Percentiles rank a stretch among this genome's conserved stretches.
These are phyloP conservation scores for Boletus huronensis DNA, from an alignment of 768 basidiomycete species.

Conservation along the genomic window DNA sequence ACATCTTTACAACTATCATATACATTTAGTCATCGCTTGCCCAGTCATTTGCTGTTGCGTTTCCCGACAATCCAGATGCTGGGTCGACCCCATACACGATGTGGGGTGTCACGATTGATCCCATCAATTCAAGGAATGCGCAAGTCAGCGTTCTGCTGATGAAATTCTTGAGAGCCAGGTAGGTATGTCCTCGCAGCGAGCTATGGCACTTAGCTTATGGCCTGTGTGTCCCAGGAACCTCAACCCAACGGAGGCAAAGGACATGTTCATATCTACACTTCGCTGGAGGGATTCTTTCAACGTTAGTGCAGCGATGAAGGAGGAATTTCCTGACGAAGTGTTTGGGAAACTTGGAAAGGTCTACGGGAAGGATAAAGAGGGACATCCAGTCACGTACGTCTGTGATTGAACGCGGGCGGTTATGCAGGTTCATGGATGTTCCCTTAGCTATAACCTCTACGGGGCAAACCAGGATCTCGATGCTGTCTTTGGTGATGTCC, in stretches of 20 bases:
- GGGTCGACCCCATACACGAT: constrained; percentile 49
- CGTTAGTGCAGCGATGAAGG: constrained; percentile 55
- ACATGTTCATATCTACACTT: constrained; percentile 68
- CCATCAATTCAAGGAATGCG: constrained; percentile 51
- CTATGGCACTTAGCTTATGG: neutral
- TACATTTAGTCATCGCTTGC: constrained; percentile 40
- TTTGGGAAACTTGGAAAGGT: constrained; percentile 64
- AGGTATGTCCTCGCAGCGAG: constrained; percentile 1
- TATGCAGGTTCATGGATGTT: neutral
- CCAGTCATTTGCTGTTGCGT: constrained; percentile 55
- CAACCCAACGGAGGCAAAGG: constrained; percentile 48
- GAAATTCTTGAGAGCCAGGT: constrained; percentile 81
- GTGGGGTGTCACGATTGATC: constrained; percentile 73
- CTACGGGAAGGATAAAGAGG: constrained; percentile 67
- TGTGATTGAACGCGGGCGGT: neutral
- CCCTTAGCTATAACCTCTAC: constrained; percentile 70
- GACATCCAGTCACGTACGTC: constrained; percentile 66
- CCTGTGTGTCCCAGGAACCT: constrained; percentile 43
- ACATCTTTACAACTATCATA: neutral
- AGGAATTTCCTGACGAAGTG: constrained; percentile 57
- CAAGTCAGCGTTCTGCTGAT: constrained; percentile 71
- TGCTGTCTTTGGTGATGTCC: constrained; percentile 72
- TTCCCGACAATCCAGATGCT: constrained; percentile 53
- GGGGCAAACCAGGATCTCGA: constrained; percentile 65
- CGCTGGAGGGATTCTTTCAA: constrained; percentile 69